These are phyloP conservation scores for Nothophoma quercina DNA, from an alignment of 2,329 filamentous ascomycete species.

Conservation along the genomic window DNA sequence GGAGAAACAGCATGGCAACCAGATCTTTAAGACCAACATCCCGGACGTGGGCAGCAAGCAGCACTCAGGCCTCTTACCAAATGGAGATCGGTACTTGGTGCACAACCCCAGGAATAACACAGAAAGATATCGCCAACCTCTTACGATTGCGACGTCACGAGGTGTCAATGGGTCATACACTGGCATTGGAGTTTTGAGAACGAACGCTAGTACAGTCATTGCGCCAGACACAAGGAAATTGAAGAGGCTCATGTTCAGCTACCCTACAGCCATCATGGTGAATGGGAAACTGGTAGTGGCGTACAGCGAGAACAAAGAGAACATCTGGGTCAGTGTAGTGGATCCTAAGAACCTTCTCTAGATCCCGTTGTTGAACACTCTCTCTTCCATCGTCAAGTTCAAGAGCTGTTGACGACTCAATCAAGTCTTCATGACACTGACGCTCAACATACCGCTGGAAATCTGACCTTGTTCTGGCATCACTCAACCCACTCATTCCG, in stretches of 20 bases:
- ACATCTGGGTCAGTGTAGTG: slow-evolving; percentile 23
- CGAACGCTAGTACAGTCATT: slow-evolving; percentile 20
- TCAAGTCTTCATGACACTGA: no score
- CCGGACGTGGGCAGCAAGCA: slow-evolving; percentile 23
- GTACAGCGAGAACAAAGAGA: slow-evolving; percentile 27
- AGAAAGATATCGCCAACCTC: slow-evolving; percentile 15
- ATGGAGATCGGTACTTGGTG: slow-evolving; percentile 16
- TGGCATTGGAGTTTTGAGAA: slow-evolving; percentile 20
- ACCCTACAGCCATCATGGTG: slow-evolving; percentile 22
- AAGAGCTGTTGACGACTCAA: not conserved
- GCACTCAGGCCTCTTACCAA: slow-evolving; percentile 14
- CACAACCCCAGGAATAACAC: slow-evolving; percentile 23
- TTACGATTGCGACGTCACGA: slow-evolving; percentile 20
- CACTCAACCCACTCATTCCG: no score
- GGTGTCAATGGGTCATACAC: slow-evolving; percentile 9
- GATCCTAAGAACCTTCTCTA: slow-evolving; percentile 16
- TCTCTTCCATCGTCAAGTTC: not conserved
- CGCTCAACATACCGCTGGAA: no score
- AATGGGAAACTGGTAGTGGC: slow-evolving; percentile 15
- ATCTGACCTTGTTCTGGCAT: no score
- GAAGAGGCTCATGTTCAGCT: slow-evolving; percentile 24
- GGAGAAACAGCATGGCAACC: slow-evolving; percentile 16
- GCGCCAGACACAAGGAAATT: slow-evolving; percentile 21
- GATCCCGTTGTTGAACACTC: no score
- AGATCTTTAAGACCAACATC: slow-evolving; percentile 21